These are phyloP conservation scores for Phytophthora citrophthora DNA, from an alignment of 352 stramenopile genomes.

Conservation along the genomic window DNA sequence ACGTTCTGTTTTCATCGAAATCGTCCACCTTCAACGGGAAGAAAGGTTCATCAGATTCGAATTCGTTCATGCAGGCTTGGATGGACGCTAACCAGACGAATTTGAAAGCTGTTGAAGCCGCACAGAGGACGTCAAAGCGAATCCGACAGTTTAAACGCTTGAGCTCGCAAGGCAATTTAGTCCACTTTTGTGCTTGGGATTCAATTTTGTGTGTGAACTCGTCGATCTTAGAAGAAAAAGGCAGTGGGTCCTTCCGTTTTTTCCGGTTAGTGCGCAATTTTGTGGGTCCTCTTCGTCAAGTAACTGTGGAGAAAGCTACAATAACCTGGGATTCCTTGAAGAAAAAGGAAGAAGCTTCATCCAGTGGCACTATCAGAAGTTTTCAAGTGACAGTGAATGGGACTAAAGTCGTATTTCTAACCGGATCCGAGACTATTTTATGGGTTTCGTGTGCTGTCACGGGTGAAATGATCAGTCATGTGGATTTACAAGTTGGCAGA, in stretches of 20 bases:
- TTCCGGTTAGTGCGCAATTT: slow-evolving; percentile 19
- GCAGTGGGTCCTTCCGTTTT: slow-evolving; percentile 31
- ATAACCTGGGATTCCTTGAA: not conserved
- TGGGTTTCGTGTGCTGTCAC: slow-evolving; percentile 23
- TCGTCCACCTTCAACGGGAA: no score
- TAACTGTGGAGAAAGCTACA: slow-evolving; percentile 5
- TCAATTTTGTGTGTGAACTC: slow-evolving; percentile 34
- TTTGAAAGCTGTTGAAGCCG: not conserved
- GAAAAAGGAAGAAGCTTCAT: not conserved
- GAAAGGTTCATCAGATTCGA: not conserved
- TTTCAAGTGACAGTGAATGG: slow-evolving; percentile 21
- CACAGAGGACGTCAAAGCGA: not conserved
- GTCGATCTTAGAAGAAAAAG: slow-evolving; percentile 26
- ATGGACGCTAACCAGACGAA: slow-evolving; percentile 1
- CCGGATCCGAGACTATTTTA: slow-evolving; percentile 2
- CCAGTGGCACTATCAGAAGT: slow-evolving; percentile 12
- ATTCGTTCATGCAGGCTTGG: slow-evolving; percentile 15
- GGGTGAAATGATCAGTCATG: slow-evolving; percentile 13
- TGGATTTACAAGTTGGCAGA: slow-evolving; percentile 7
- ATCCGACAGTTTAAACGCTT: slow-evolving; percentile 22
- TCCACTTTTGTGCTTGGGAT: slow-evolving; percentile 30
- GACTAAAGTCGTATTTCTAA: slow-evolving; percentile 22
- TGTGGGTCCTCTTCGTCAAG: slow-evolving; percentile 24
- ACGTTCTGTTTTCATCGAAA: slow-evolving; percentile 22
- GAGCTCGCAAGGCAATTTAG: not conserved